Conservation (phyloP, 768 basidiomycete genomes). For the Ramaria sp. region DNA sequence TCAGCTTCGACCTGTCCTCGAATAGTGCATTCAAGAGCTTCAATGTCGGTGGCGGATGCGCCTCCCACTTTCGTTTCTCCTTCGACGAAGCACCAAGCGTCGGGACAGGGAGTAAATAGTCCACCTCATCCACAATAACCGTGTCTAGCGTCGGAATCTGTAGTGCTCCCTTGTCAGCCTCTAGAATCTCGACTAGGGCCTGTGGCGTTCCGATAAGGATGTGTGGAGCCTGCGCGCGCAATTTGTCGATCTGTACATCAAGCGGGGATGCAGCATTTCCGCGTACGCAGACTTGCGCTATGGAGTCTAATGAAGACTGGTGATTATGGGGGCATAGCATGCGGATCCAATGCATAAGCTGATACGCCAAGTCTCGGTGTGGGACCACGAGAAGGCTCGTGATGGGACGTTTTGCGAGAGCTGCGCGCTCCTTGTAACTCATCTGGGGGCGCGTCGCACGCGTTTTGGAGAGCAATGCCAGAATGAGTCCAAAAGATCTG, state of each 20-base stretch:
- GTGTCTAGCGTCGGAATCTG: conserved; percentile 37
- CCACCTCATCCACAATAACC: conserved; percentile 68
- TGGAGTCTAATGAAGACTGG: conserved; percentile 32
- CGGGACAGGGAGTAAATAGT: conserved; percentile 52
- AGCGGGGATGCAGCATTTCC: conserved; percentile 29
- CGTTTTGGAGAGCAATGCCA: conserved; percentile 54
- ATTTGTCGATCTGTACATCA: conserved; percentile 25
- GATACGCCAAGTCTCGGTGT: conserved; percentile 61
- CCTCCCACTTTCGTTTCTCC: conserved; percentile 28
- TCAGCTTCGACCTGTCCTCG: conserved; percentile 22
- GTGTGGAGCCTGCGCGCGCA: conserved; percentile 41
- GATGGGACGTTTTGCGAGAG: conserved; percentile 22
- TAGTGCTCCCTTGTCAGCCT: conserved; percentile 31
- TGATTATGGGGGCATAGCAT: conserved; percentile 8
- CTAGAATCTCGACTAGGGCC: conserved; percentile 47
- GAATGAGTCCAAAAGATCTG: conserved; percentile 63
- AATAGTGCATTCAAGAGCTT: conserved; percentile 51
- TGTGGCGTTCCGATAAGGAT: conserved; percentile 67
- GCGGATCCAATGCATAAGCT: conserved; percentile 52
- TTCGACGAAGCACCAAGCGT: conserved; percentile 31
- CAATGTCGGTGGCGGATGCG: conserved; percentile 49
- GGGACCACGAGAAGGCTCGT: conserved; percentile 58
- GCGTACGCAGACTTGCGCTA: conserved; percentile 55
- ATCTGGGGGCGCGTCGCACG: conserved; percentile 21
- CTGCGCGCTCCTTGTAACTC: conserved; percentile 7